Percentiles rank a stretch among this genome's conserved stretches.
Conservation (phyloP, 192 early-diverging fungal genomes). For the Thoreauomyces humboldtii region DNA sequence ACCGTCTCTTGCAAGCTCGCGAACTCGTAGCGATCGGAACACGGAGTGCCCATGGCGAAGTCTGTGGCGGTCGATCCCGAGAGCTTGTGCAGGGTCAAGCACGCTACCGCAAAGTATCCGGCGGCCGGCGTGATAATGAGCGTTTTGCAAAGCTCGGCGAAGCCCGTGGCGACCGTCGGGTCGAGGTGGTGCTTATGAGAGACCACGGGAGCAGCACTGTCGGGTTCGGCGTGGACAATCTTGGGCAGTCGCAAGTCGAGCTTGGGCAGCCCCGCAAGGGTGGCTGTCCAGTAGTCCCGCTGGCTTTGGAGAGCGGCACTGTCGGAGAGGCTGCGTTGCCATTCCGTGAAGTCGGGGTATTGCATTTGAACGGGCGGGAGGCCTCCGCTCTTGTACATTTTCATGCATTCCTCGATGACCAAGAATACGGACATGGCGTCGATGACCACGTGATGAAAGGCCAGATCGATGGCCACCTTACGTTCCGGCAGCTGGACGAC, state of each 20-base stretch:
- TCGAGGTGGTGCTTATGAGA: background rate
- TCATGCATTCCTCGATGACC: background rate
- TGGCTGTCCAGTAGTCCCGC: conserved; percentile 1
- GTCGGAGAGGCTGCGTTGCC: background rate
- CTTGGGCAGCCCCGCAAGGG: background rate
- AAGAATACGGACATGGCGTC: background rate
- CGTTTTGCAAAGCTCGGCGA: background rate
- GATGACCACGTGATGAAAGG: conserved; percentile 12
- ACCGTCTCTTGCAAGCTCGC: background rate
- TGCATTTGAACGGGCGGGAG: conserved; percentile 4
- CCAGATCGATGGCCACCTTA: background rate
- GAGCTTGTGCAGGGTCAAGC: too few species aligned
- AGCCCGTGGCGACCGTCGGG: background rate
- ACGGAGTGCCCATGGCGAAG: background rate
- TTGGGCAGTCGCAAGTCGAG: background rate
- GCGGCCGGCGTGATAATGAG: background rate
- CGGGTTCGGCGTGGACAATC: background rate
- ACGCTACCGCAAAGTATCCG: too few species aligned
- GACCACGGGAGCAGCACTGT: background rate
- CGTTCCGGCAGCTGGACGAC: background rate
- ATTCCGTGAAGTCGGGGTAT: conserved; percentile 9
- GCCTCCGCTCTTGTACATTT: background rate
- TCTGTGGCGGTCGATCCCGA: too few species aligned
- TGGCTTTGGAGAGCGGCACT: background rate
- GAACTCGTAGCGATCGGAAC: too few species aligned